Conservation (phyloP, 2,329 filamentous ascomycete species). For the Paecilomyces variotii region DNA sequence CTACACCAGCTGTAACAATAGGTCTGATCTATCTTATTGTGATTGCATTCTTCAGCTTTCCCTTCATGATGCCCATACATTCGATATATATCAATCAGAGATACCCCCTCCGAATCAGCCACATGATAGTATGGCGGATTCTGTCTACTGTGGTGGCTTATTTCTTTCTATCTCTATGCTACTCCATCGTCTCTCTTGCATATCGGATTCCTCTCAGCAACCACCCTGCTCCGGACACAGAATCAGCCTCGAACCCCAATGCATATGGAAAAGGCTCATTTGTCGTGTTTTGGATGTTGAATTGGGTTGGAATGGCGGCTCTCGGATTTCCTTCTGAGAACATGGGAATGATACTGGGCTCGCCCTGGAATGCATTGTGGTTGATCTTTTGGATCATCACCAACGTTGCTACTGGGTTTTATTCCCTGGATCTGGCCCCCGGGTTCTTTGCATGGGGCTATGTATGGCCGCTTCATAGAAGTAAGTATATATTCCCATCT, state of each 20-base stretch:
- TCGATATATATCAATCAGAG: conserved; percentile 47
- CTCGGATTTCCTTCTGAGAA: conserved; percentile 59
- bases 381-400: conserved; percentile 62
- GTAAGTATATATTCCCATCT: conserved; percentile 22
- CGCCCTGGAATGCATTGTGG: conserved; percentile 56
- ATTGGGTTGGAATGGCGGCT: conserved; percentile 56
- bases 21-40: conserved; percentile 62
- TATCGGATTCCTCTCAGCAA: conserved; percentile 57
- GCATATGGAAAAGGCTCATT: conserved; percentile 53
- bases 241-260: conserved; percentile 41
- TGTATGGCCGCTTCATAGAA: conserved; percentile 55
- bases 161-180: conserved; percentile 54
- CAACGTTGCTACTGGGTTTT: conserved; percentile 55
- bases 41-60: conserved; percentile 58
- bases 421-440: conserved; percentile 51
- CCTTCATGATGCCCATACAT: conserved; percentile 58
- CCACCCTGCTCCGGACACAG: conserved; percentile 36
- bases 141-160: conserved; percentile 50
- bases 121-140: conserved; percentile 54
- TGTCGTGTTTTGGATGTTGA: conserved; percentile 56
- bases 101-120: conserved; percentile 48
- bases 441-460: conserved; percentile 56
- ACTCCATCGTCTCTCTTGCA: conserved; percentile 55
- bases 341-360: conserved; percentile 53
- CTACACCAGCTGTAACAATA: conserved; percentile 52